These are phyloP conservation scores for Trifolium subterraneum DNA, from an alignment of 306 rosid species.

Conservation along the genomic window DNA sequence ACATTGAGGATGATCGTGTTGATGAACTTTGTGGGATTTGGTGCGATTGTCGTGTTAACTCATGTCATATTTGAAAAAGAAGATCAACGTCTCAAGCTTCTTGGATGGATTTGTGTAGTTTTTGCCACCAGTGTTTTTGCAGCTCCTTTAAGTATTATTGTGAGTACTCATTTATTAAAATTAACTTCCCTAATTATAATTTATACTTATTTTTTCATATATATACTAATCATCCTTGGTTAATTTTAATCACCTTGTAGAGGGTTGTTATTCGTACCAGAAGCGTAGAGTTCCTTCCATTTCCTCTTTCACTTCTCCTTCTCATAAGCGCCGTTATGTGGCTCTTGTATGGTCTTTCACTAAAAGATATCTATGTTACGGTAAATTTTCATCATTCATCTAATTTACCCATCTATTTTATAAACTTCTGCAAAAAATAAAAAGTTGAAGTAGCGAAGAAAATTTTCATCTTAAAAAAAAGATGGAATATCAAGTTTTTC, in stretches of 20 bases:
- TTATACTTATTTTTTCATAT: background rate
- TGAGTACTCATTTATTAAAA: constrained; percentile 26
- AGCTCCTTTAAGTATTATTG: constrained; percentile 87
- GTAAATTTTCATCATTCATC: constrained; percentile 47
- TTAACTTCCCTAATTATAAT: background rate
- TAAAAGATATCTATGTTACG: constrained; percentile 75
- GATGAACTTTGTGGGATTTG: constrained; percentile 75
- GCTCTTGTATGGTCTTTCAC: constrained; percentile 70
- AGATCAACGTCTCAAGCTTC: constrained; percentile 54
- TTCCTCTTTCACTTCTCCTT: constrained; percentile 77
- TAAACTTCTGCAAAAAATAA: too few species aligned
- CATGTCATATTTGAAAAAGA: constrained; percentile 54
- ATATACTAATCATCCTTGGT: constrained; percentile 4
- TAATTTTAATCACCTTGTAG: constrained; percentile 43
- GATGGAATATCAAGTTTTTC: too few species aligned
- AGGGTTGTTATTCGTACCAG: constrained; percentile 80
- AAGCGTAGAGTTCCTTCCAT: constrained; percentile 96
- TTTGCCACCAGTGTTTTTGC: constrained; percentile 86
- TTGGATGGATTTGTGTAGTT: constrained; percentile 87
- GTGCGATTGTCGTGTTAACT: constrained; percentile 64
- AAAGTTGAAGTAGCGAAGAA: too few species aligned
- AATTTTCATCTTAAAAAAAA: too few species aligned
- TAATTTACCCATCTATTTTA: too few species aligned
- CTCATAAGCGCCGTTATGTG: constrained; percentile 83
- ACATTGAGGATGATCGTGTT: constrained; percentile 73